Evolutionary conservation across 1,284 basidiomycete genomes (phyloP).

Genomic region (Cystobasidium slooffiae): DNA sequence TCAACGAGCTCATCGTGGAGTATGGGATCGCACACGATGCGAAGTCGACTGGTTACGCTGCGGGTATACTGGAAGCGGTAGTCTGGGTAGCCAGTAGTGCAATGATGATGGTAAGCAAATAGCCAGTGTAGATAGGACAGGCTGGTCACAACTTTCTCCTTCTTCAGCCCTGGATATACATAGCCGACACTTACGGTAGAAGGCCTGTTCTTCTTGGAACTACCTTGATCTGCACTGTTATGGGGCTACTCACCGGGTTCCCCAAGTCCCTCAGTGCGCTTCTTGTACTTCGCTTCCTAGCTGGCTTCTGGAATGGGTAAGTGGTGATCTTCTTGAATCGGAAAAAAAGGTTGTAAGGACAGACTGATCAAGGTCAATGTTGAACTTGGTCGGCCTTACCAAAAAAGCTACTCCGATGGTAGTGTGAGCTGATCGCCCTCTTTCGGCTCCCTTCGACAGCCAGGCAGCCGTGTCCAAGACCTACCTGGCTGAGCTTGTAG

Average conservation of each 20-base stretch:
- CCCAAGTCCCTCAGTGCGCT: neutral
- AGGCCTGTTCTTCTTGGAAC: conserved; percentile 16
- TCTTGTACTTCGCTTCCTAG: conserved; percentile 10
- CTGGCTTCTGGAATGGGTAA: conserved; percentile 31
- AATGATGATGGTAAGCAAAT: conserved; percentile 10
- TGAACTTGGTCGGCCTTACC: no score
- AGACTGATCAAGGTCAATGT: no score
- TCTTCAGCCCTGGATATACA: conserved; percentile 25
- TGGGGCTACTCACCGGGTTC: conserved; percentile 16
- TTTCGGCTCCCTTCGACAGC: neutral
- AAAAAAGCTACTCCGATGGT: no score
- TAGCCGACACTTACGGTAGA: conserved; percentile 34
- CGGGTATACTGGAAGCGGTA: conserved; percentile 26
- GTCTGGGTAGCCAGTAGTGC: conserved; percentile 6
- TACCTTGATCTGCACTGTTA: conserved; percentile 11
- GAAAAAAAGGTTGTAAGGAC: no score
- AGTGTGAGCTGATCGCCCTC: no score
- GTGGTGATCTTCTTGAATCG: no score
- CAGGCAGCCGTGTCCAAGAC: conserved; percentile 27
- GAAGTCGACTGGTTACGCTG: conserved; percentile 20
- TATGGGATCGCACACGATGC: conserved; percentile 28
- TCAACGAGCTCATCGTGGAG: conserved; percentile 31
- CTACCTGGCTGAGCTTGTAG: conserved; percentile 30
- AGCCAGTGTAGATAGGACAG: no score
- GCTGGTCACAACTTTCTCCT: no score